Evolutionary conservation across 2,329 filamentous ascomycete genomes (phyloP), one percentile per base, ranked within the genome.

Genomic region (Fusarium citri): DNA sequence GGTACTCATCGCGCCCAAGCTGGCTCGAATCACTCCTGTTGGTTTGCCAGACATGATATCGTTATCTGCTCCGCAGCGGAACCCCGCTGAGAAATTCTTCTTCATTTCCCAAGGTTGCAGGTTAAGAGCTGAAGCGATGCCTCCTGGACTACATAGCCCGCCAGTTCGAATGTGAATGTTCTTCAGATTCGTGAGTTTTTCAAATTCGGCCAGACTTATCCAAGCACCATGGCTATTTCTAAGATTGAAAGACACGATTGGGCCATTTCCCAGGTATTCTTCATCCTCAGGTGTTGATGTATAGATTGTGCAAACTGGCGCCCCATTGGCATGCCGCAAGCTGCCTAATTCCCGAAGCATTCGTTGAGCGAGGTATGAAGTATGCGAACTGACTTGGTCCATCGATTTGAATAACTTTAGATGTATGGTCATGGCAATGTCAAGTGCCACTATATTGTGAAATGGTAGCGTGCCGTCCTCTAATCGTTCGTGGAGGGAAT

Each of bases 381-480:
- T 92, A 78, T 99, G 95, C 2, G 83, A 83, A 9, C 92, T 89
- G 28, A 98, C 84, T 26, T 84, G 83, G 2, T 84, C 80, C 86
- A 97, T 93, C 1, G 89, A 89, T 5, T 88, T 88, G 76, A 92
- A 98, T 0, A 98, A 80, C 22, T 84, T 83, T 48, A 80, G 69
- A 74, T 98, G 93, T 1, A 89, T 84, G 26, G 88, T 83, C 71
- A 98, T 84, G 1, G 94, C 95, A 16, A 88, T 84, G 70, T 91
- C 91, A 10, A 97, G 82, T 3, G 94, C 95, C 58, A 97, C 84
- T 69, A 99, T 98, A 76, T 82, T 97, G 78, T 98, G 96, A 57
- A 98, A 91, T 0, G 95, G 94, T 6, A 98, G 79, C 0, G 95
- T 98, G 2, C 95, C 96, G 77, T 99, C 95, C 78, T 99, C 95